Evolutionary conservation across 768 basidiomycete species (phyloP), one percentile per base, ranked within the genome.

Genomic region (Termitomyces sp.): DNA sequence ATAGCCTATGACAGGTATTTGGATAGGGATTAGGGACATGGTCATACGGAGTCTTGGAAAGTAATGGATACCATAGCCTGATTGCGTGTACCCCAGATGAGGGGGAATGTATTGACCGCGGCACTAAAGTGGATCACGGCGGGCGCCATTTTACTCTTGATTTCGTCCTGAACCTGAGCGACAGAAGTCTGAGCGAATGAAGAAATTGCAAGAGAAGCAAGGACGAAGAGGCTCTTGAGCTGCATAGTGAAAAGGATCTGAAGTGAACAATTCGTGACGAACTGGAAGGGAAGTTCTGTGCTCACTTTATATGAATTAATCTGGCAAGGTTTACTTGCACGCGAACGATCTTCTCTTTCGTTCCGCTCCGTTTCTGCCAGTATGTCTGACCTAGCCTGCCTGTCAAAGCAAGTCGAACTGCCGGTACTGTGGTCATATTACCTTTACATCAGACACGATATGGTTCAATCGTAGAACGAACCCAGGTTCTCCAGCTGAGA

Each of bases 31-130:
- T 18, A 52, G n/a, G 40, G 22, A 45, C 4, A 8, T 20, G 0
- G 39, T 24, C 15, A 40, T 11, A 16, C 13, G n/a, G 1, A 28
- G 7, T 24, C 22, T 33, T 1, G 5, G 13, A 46, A 11, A 13
- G 12, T 3, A 22, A 12, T 20, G 1, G 67, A 18, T 53, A 78
- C 75, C 58, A 75, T 64, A 38, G 74, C 77, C 35, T 40, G 39
- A 35, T 58, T 18, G 4, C 76, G 60, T 20, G 60, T 65, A 22
- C 55, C 58, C 42, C 72, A 70, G 1, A 68, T 69, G n/a, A 62
- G 63, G 4, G 76, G 71, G 70, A 73, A 75, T 8, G 68, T 68
- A 18, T 68, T 65, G 57, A 79, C 73, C 3, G 67, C 61, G 24
- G 56, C 66, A 57, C 76, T 68, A 15, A 78, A 69, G 28, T 64